Evolutionary conservation across 176 grass and related monocot species (phyloP).

Genomic region (Ensete glaucum): DNA sequence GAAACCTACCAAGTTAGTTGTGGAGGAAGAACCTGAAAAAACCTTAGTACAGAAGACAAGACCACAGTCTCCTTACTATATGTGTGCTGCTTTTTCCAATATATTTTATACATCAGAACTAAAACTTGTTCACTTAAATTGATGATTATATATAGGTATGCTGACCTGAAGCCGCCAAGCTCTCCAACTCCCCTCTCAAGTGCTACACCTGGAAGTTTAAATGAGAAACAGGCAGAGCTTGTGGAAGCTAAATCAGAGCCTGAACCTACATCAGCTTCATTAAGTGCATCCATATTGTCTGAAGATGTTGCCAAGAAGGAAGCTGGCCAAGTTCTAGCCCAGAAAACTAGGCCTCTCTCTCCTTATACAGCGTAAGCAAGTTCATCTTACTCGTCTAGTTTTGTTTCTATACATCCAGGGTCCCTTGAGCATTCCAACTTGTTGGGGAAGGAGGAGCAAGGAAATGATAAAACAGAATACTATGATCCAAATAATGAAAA

Average conservation of each 20-base stretch:
- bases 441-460: too few species aligned
- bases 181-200: slow-evolving; percentile 8
- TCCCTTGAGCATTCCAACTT: background rate
- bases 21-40: slow-evolving; percentile 13
- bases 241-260: background rate
- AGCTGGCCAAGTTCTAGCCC: slow-evolving; percentile 3
- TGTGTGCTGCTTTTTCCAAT: slow-evolving; percentile 25
- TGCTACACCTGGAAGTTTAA: slow-evolving; percentile 2
- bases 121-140: background rate
- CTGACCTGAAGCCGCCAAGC: slow-evolving; percentile 4
- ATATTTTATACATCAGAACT: background rate
- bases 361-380: slow-evolving; percentile 20
- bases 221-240: background rate
- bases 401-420: background rate
- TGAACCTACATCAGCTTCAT: background rate
- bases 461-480: too few species aligned
- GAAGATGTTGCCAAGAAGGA: background rate
- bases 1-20: background rate
- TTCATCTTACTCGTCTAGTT: slow-evolving; percentile 1
- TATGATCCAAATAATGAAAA: too few species aligned
- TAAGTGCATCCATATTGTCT: slow-evolving; percentile 2
- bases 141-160: background rate
- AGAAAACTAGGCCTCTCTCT: slow-evolving; percentile 23
- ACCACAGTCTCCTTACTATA: slow-evolving; percentile 31
- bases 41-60: slow-evolving; percentile 3